Evolutionary conservation across 345 rosid genomes (phyloP), one percentile per base, ranked within the genome.

Genomic region (Syzygium grande): DNA sequence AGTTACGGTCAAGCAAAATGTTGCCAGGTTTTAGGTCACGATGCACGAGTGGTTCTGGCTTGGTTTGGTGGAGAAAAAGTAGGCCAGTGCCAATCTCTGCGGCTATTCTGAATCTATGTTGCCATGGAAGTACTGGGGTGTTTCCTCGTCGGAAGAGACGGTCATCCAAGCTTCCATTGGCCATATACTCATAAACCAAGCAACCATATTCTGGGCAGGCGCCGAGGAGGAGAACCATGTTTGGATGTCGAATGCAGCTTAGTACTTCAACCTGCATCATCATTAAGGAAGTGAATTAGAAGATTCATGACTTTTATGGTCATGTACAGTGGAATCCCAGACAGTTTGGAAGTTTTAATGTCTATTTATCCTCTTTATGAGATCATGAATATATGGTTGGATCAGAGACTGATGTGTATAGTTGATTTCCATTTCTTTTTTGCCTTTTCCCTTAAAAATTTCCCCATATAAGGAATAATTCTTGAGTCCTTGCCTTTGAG

Each of bases 181-280:
- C 94, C 99, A 97, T 95, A 93, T 95, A 90, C 89, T 96, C 97
- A 3, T 97, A 97, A 85, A 95, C 98, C 85, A 97, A 90, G 90
- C 99, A 96, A 46, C 99, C 99, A 43, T 92, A 94, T 88, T 97
- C 95, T 1, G 97, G 96, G 90, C 99, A 95, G 21, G 99, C 99
- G 49, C 99, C 99, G 11, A 97, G 91, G n/a, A 96, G 93, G 61
- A 95, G 97, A 89, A 97, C 99, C 99, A 97, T 95, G 93, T 96
- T 97, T 84, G 99, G 98, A 91, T 97, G 99, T 77, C 98, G 91
- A 87, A 96, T 97, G 93, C 92, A 91, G 58, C 96, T 91, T 52
- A 97, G 87, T 22, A 97, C 97, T 92, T 97, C 96, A 84, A 97
- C 93, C 97, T 94, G 88, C 88, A 1, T 27, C 63, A 59, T 51